These are phyloP conservation scores for Colletotrichum limetticola DNA, from an alignment of 2,329 filamentous ascomycete species.

Conservation along the genomic window DNA sequence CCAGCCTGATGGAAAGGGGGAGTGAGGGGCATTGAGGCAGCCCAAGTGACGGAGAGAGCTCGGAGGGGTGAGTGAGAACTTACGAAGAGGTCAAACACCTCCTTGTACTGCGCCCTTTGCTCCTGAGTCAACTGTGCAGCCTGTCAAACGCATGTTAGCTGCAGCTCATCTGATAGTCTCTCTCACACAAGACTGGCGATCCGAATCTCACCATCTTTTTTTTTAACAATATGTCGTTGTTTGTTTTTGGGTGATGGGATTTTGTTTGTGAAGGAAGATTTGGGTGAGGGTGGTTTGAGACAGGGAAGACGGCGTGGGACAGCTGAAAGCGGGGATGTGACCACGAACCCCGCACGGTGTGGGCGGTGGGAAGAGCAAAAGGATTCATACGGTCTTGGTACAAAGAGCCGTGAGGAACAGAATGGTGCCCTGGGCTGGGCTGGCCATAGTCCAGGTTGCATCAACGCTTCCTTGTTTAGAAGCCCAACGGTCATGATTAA, in stretches of 20 bases:
- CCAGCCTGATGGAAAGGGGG: conserved; percentile 23
- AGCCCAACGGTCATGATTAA: conserved; percentile 7
- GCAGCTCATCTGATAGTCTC: no score
- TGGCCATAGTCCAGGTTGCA: conserved; percentile 8
- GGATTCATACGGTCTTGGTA: conserved; percentile 11
- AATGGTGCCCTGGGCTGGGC: neutral
- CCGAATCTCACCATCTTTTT: conserved; percentile 24
- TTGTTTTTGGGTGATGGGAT: conserved; percentile 7
- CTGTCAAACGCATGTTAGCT: neutral
- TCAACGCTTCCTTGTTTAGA: conserved; percentile 17
- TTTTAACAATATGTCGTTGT: neutral
- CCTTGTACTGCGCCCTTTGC: conserved; percentile 99
- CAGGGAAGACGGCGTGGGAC: conserved; percentile 34
- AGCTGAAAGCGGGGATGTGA: conserved; percentile 35
- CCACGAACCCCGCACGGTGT: conserved; percentile 26
- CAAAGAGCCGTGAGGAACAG: neutral
- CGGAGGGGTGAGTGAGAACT: conserved; percentile 53
- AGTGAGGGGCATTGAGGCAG: neutral
- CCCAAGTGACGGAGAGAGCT: neutral
- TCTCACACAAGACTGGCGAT: neutral
- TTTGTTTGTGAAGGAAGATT: conserved; percentile 30
- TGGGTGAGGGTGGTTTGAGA: conserved; percentile 32
- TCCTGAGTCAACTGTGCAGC: conserved; percentile 80
- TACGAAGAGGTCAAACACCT: conserved; percentile 99
- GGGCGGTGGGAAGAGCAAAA: neutral